Percentiles rank a stretch among this genome's conserved stretches.
Conservation (phyloP, 768 basidiomycete genomes). For the Tricholoma terreum region DNA sequence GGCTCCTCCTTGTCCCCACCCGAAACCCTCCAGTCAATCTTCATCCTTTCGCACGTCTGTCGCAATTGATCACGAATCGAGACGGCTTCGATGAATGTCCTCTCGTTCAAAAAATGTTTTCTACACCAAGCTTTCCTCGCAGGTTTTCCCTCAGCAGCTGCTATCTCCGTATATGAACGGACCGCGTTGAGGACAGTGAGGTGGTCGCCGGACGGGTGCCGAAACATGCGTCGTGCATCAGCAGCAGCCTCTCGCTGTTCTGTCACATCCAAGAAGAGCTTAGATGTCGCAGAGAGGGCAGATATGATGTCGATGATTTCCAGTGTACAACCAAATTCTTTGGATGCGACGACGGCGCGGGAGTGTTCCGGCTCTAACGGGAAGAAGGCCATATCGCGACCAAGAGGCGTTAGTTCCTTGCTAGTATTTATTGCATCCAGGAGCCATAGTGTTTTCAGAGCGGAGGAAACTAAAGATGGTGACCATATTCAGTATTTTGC, state of each 20-base stretch:
- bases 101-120: constrained; percentile 78
- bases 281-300: constrained; percentile 75
- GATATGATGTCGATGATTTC: constrained; percentile 87
- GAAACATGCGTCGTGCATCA: constrained; percentile 73
- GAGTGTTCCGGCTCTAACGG: constrained; percentile 88
- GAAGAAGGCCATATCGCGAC: constrained; percentile 83
- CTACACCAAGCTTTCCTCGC: constrained; percentile 76
- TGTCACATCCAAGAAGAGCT: constrained; percentile 74
- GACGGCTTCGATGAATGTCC: constrained; percentile 72
- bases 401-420: constrained; percentile 65
- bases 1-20: constrained; percentile 65
- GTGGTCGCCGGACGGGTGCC: constrained; percentile 87
- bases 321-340: constrained; percentile 63
- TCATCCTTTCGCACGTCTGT: constrained; percentile 55
- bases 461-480: constrained; percentile 48
- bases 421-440: constrained; percentile 74
- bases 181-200: constrained; percentile 86
- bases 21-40: constrained; percentile 57
- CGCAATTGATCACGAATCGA: constrained; percentile 81
- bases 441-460: constrained; percentile 70
- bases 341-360: constrained; percentile 76
- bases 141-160: constrained; percentile 41
- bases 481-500: not conserved
- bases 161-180: constrained; percentile 74
- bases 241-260: constrained; percentile 72